phyloP scores from a whole-genome alignment of 169 alveolate genomes.

The Blepharisma undulans region DNA sequence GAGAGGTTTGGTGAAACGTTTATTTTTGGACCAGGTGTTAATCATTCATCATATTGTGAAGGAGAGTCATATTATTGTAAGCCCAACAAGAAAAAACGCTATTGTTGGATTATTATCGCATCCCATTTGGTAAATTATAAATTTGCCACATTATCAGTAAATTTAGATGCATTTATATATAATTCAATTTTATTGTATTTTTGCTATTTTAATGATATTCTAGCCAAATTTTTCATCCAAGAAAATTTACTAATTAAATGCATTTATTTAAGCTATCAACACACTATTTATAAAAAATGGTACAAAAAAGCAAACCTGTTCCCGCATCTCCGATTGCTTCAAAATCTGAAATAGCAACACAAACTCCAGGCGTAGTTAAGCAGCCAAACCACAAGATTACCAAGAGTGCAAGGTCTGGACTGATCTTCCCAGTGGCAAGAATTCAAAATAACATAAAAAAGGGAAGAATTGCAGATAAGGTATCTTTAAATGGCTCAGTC shows the following conservation, averaged over 20 bases:
- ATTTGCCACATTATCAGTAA: not conserved
- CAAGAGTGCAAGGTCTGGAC: conserved; percentile 91
- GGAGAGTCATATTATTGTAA: not conserved
- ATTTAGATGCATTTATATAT: too few relatives aligned
- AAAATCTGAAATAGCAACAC: not conserved
- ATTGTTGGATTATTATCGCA: not conserved
- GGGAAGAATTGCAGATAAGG: conserved; percentile 96
- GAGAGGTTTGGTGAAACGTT: not conserved
- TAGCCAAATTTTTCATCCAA: not conserved
- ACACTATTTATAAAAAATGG: not conserved
- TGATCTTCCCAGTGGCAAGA: conserved; percentile 99
- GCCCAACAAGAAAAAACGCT: not conserved
- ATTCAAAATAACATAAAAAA: conserved; percentile 96
- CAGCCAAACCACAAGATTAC: not conserved
- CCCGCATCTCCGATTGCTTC: not conserved
- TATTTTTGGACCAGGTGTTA: not conserved
- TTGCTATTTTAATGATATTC: too few relatives aligned
- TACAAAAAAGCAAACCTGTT: not conserved
- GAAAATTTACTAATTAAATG: not conserved
- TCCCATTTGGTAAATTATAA: not conserved
- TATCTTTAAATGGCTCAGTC: conserved; percentile 99
- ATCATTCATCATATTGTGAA: not conserved
- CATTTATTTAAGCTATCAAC: not conserved
- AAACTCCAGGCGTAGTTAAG: not conserved
- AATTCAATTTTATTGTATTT: too few relatives aligned